phyloP scores from a whole-genome alignment of 106 monocot genomes.

The Allium cepa region DNA sequence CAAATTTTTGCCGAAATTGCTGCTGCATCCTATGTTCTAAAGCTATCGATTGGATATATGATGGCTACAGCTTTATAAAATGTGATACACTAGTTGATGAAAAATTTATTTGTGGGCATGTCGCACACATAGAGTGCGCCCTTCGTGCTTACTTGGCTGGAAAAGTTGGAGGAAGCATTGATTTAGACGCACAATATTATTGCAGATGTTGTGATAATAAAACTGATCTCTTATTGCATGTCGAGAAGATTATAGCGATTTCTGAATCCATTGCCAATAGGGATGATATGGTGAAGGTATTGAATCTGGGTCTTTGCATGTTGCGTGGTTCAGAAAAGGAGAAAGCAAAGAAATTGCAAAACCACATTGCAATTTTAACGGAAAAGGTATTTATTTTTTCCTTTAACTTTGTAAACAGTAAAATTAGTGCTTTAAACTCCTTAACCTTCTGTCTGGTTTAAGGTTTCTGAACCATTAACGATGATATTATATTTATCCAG shows the following conservation, averaged over 20 bases:
- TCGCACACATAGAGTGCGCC: not conserved
- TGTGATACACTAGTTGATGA: not conserved
- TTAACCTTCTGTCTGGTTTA: not conserved
- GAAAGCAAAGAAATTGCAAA: not conserved
- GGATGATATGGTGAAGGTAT: not conserved
- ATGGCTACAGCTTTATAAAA: not conserved
- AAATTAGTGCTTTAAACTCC: not conserved
- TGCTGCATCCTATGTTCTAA: not conserved
- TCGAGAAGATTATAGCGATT: not conserved
- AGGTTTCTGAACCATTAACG: constrained; percentile 1
- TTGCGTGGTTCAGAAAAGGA: constrained; percentile 2
- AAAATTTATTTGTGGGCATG: not conserved
- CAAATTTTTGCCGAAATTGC: not conserved
- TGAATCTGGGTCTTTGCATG: not conserved
- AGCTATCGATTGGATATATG: not conserved
- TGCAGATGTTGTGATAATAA: no score
- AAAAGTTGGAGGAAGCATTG: not conserved
- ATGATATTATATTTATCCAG: constrained; percentile 31
- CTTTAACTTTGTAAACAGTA: not conserved
- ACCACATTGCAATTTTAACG: not conserved
- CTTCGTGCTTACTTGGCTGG: not conserved
- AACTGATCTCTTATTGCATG: not conserved
- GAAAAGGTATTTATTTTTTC: not conserved
- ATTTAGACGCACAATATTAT: not conserved
- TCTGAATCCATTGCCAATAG: not conserved